These are phyloP conservation scores for Alternaria triticimaculans DNA, from an alignment of 2,329 filamentous ascomycete genomes.

Conservation along the genomic window DNA sequence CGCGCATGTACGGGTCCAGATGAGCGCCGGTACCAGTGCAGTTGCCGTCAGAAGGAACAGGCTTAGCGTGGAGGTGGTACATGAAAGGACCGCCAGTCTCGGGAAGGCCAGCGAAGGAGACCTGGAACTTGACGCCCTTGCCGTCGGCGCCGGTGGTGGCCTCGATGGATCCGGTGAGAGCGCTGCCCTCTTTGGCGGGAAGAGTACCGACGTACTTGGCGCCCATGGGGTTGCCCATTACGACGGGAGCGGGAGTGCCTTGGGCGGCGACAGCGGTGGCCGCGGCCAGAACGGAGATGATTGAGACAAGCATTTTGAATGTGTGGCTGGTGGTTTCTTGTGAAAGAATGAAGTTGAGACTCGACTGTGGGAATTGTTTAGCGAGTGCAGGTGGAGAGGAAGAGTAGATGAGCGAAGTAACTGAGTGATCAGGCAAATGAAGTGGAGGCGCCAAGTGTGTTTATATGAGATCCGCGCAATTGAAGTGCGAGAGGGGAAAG, in stretches of 20 bases:
- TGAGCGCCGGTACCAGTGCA: conserved; percentile 52
- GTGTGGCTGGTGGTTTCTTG: conserved; percentile 14
- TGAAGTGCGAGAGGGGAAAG: conserved; percentile 1
- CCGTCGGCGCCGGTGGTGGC: conserved; percentile 44
- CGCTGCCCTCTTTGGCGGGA: conserved; percentile 40
- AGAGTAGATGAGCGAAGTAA: not conserved
- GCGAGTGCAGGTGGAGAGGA: conserved; percentile 7
- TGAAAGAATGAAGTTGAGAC: conserved; percentile 9
- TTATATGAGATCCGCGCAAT: conserved; percentile 8
- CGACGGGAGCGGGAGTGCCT: conserved; percentile 41
- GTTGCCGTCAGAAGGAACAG: conserved; percentile 51
- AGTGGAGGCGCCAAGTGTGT: conserved; percentile 5
- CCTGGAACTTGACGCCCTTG: conserved; percentile 49
- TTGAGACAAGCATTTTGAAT: conserved; percentile 40
- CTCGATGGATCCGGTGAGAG: conserved; percentile 46
- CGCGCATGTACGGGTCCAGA: conserved; percentile 53
- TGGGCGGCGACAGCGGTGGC: conserved; percentile 40
- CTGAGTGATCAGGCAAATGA: conserved; percentile 3
- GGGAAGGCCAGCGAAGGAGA: conserved; percentile 52
- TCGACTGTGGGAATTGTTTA: conserved; percentile 16
- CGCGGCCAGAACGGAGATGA: conserved; percentile 39
- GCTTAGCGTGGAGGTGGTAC: conserved; percentile 56
- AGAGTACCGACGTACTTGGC: conserved; percentile 49
- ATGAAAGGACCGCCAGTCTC: conserved; percentile 53
- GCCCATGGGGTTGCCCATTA: conserved; percentile 49